These are phyloP conservation scores for Setomelanomma holmii DNA, from an alignment of 2,329 filamentous ascomycete species.

Conservation along the genomic window DNA sequence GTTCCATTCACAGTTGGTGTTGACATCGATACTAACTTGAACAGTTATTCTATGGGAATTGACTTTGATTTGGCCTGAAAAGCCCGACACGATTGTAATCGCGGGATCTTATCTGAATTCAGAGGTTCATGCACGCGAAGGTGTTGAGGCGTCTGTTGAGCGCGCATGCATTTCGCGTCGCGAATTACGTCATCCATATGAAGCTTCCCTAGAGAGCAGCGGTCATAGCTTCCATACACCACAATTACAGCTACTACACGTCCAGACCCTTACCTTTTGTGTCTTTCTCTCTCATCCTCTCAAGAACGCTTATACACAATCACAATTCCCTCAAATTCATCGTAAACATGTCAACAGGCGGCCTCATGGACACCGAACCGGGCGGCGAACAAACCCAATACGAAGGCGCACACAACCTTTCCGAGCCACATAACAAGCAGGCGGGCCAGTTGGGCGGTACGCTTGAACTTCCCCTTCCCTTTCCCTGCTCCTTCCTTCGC, in stretches of 20 bases:
- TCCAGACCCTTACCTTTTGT: constrained; percentile 4
- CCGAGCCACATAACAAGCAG: constrained; percentile 59
- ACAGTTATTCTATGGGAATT: constrained; percentile 60
- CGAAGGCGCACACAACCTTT: constrained; percentile 62
- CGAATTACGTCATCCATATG: constrained; percentile 23
- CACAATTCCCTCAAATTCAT: background rate
- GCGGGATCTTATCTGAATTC: background rate
- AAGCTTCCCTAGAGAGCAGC: constrained; percentile 7
- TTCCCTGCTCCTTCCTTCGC: background rate
- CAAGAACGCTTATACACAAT: background rate
- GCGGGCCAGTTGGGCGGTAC: constrained; percentile 65
- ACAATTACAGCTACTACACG: constrained; percentile 1
- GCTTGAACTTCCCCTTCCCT: background rate
- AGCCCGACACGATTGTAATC: background rate
- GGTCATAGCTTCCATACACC: constrained; percentile 16
- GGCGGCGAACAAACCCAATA: constrained; percentile 70
- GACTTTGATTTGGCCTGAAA: constrained; percentile 52
- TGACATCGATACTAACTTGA: background rate
- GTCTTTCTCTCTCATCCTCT: background rate
- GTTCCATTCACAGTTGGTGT: background rate
- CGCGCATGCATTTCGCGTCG: constrained; percentile 14
- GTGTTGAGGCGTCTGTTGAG: constrained; percentile 23
- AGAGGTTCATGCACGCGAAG: background rate
- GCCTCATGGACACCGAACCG: constrained; percentile 65
- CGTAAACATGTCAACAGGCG: constrained; percentile 57